Evolutionary conservation across 352 stramenopile genomes (phyloP), one percentile per base, ranked within the genome.

Genomic region (Pythium vanterpoolii): DNA sequence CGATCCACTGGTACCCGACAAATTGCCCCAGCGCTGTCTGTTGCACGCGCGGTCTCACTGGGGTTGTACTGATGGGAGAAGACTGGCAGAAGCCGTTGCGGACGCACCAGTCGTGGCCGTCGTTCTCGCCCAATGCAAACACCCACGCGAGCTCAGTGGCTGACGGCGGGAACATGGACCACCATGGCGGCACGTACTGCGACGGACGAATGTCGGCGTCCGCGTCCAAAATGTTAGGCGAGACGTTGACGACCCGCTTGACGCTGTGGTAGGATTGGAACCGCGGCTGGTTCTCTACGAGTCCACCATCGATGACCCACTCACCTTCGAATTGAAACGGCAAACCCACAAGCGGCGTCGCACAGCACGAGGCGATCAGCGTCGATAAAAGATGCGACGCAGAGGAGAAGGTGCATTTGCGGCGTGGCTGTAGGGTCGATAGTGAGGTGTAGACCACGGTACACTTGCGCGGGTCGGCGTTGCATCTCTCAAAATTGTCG

Each of bases 161-260:
- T 7, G 59, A 66, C 13, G 72, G 69, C 14, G 74, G 74, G 28
- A 75, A 83, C 38, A 81, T 47, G 7, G 59, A 65, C 74, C 74
- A 83, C 66, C 72, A 75, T 36, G 72, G 46, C 9, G 74, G 74
- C 10, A 83, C 56, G 46, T 78, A 80, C 46, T 64, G 57, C 13
- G 69, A 79, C 19, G 74, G 74, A 31, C 67, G 67, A 54, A 83
- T 83, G 55, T 81, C 74, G 6, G 69, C 69, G 23, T 66, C 27
- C 8, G 53, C 39, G 54, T 60, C 69, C 14, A 36, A 49, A 39
- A 69, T 61, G 44, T 78, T 68, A 0, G 74, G 71, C 6, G 56
- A 70, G 3, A 79, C 48, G 0, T 42, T 71, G n/a, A 79, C 45
- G 0, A 69, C 77, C 5, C 43, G 48, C 38, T 38, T 26, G 38